Base-by-base conservation (phyloP, 2,329 filamentous ascomycete genomes). In the Diaporthe citrichinensis region DNA sequence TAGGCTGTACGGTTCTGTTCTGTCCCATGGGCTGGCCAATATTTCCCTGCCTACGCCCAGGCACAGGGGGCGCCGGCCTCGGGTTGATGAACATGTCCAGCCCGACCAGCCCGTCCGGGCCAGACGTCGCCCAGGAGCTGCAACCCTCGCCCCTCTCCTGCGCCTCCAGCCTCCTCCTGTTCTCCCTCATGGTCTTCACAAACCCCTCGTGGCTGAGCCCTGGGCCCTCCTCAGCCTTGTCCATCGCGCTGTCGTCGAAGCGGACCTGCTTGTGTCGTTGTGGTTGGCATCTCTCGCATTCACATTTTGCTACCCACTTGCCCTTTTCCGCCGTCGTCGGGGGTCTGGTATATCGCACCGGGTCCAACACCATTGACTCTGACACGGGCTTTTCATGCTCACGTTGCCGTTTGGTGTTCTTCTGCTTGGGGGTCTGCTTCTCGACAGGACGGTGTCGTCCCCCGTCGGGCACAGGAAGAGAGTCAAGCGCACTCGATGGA, bases 31-130 rank as follows among this genome's bases (percentile, higher is more conserved):
- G n/a, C n/a, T n/a, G n/a, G n/a, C n/a, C n/a, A n/a, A n/a, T n/a
- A n/a, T n/a, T n/a, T n/a, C n/a, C n/a, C n/a, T n/a, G n/a, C 31
- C 62, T 23, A 2, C 44, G 44, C 44, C 39, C 44, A 36, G 62
- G 62, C 5, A 51, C 28, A 23, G 9, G 28, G 17, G 62, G 62
- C 31, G 62, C 44, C 23, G 62, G 44, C 44, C 62, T 68, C 44
- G 44, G 62, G 23, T 53, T 36, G 14, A 2, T 28, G n/a, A 68
- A 68, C 62, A 51, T 67, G 28, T 20, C 62, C 44, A 53, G 62
- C 44, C 44, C 31, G 44, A 15, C 41, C 62, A 67, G 20, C 44
- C 23, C 28, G 10, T 20, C 31, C 31, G 41, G 20, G 46, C 28
- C 44, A 67, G 28, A 15, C 28, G 7, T 25, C 20, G 20, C 31